Base-by-base conservation (phyloP, 2,329 filamentous ascomycete genomes). In the Metarhizium rileyi region DNA sequence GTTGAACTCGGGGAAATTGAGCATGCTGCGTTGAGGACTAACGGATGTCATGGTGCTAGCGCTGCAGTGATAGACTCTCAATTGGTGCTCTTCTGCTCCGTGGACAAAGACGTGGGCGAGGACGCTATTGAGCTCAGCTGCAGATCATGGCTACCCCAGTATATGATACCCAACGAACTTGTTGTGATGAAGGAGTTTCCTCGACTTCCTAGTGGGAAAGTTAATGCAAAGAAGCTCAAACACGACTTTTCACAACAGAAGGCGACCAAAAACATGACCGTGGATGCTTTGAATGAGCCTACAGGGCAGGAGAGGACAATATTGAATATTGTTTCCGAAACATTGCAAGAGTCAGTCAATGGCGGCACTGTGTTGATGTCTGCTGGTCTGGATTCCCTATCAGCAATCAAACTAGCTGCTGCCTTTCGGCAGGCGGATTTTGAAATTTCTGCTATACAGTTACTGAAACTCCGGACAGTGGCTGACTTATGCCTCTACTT, bases 1-100 rank as follows among this genome's bases (percentile, higher is more conserved):
- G 78, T 94, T 46, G 86, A 93, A 60, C 77, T 93, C 4, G 86
- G 86, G 0, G 88, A 90, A 60, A 74, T 90, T 20, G 87, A 91
- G 61, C 80, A 87, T 56, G 84, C 80, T 1, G 74, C 83, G 2
- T 72, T 84, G 42, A 77, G 77, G 49, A 75, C 79, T 0, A 61
- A 70, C 0, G 78, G 78, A 1, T 83, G 88, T 44, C 81, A 83
- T 53, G 77, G 77, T 44, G 83, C 81, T 1, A 76, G 83, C 14
- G 87, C 82, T 2, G 74, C 80, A 25, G 81, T 95, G 2, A 68
- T 89, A 26, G 72, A 76, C 2, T 81, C 83, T 6, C 77, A 76
- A 3, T 67, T 96, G n/a, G 77, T 95, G 12, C 78, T 82, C 0
- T 95, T 91, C 61, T 87, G 84, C 54, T 77, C 83, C 5, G 68